Conservation (phyloP, 1,284 basidiomycete species). For the Moesziomyces aphidis region DNA sequence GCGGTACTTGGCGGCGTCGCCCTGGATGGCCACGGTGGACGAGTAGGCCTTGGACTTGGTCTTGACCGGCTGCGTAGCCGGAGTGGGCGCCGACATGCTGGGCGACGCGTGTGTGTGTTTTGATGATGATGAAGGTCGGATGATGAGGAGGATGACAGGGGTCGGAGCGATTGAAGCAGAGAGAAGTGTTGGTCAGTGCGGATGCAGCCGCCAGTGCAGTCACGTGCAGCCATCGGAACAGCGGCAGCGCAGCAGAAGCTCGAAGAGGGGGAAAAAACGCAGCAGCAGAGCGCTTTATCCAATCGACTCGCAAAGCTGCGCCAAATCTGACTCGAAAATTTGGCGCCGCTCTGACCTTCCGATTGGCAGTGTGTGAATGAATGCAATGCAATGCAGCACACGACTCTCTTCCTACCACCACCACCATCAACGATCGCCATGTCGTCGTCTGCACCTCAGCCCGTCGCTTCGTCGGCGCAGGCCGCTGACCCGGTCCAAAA, state of each 20-base stretch:
- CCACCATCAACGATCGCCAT: conserved; percentile 10
- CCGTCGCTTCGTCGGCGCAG: conserved; percentile 51
- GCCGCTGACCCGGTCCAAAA: conserved; percentile 45
- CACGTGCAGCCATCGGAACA: conserved; percentile 18
- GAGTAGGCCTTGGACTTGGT: conserved; percentile 65
- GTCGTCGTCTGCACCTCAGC: conserved; percentile 49
- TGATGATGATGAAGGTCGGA: background rate
- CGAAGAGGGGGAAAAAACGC: background rate
- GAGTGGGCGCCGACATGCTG: conserved; percentile 39
- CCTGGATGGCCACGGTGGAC: conserved; percentile 64
- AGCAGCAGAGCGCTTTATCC: conserved; percentile 2
- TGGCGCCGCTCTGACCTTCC: conserved; percentile 13
- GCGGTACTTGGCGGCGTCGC: conserved; percentile 86
- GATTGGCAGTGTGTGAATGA: background rate
- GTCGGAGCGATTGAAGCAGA: background rate
- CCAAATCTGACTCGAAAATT: conserved; percentile 14
- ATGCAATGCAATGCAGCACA: too few relatives aligned
- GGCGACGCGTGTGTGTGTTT: background rate
- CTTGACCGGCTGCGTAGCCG: conserved; percentile 50
- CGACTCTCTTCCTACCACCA: conserved; percentile 1
- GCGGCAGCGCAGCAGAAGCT: background rate
- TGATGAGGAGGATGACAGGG: background rate
- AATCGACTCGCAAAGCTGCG: background rate
- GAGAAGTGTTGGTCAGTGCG: conserved; percentile 11
- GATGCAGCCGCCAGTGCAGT: conserved; percentile 2